Conservation (phyloP, 2,329 filamentous ascomycete genomes). For the Hypoxylon sp. region DNA sequence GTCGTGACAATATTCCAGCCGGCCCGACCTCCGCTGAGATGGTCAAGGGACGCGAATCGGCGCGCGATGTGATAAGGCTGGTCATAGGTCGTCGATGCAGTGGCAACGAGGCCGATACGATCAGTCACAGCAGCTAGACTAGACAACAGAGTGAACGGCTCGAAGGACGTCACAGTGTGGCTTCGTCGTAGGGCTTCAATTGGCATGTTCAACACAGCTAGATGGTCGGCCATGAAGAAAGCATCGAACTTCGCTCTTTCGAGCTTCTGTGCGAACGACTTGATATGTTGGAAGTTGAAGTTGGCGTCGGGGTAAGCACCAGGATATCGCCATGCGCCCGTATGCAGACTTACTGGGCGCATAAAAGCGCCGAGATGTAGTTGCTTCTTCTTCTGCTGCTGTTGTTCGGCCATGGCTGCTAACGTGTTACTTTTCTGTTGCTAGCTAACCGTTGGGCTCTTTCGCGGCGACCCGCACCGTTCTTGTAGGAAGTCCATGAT, state of each 20-base stretch:
- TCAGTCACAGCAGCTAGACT: slow-evolving; percentile 64
- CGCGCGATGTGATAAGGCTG: slow-evolving; percentile 68
- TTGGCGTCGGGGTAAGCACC: slow-evolving; percentile 69
- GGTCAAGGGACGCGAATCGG: slow-evolving; percentile 68
- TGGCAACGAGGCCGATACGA: slow-evolving; percentile 67
- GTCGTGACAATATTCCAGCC: slow-evolving; percentile 71
- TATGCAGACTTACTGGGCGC: slow-evolving; percentile 70
- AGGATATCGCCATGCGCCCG: slow-evolving; percentile 70
- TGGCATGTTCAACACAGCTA: slow-evolving; percentile 70
- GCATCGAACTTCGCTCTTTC: slow-evolving; percentile 69
- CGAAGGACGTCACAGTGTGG: slow-evolving; percentile 71
- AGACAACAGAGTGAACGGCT: slow-evolving; percentile 68
- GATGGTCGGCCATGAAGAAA: slow-evolving; percentile 70
- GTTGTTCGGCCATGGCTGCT: slow-evolving; percentile 42
- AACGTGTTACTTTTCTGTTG: slow-evolving; percentile 3
- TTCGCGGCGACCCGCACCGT: slow-evolving; percentile 2
- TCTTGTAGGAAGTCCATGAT: slow-evolving; percentile 30
- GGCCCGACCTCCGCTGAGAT: slow-evolving; percentile 65
- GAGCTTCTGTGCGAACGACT: slow-evolving; percentile 67
- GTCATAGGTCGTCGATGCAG: slow-evolving; percentile 69
- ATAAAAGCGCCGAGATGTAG: slow-evolving; percentile 72
- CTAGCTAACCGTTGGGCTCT: not conserved
- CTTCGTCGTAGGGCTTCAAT: slow-evolving; percentile 69
- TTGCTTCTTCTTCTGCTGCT: slow-evolving; percentile 52
- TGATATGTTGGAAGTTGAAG: slow-evolving; percentile 69